Conservation (phyloP, 352 stramenopile genomes). For the Globisporangium apiculatum region DNA sequence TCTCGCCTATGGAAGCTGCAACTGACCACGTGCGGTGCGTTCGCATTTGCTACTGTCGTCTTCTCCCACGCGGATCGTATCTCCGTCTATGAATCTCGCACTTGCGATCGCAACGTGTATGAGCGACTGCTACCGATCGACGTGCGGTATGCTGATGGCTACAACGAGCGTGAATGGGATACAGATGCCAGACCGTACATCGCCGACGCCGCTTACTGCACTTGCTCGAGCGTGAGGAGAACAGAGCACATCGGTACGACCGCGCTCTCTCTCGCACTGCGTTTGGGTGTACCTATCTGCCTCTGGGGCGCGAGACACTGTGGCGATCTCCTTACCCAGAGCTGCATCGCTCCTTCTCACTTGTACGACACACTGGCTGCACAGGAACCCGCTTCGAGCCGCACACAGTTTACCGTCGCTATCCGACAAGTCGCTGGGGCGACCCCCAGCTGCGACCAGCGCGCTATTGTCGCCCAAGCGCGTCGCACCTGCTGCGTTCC, state of each 20-base stretch:
- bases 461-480: conserved; percentile 13
- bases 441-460: neutral
- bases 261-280: too few species aligned
- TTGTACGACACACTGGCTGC: neutral
- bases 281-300: too few species aligned
- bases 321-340: neutral
- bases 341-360: neutral
- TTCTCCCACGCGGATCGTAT: too few species aligned
- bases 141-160: neutral
- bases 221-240: conserved; percentile 18
- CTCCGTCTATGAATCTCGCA: too few species aligned
- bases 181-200: conserved; percentile 14
- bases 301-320: neutral
- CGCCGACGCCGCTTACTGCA: conserved; percentile 18
- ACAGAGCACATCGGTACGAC: conserved; percentile 15
- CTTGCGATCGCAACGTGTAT: too few species aligned
- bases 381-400: conserved; percentile 12
- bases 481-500: conserved; percentile 13
- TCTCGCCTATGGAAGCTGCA: too few species aligned
- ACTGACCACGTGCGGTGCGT: too few species aligned
- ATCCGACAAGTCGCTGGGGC: neutral
- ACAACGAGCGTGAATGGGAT: too few species aligned
- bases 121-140: too few species aligned
- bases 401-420: conserved; percentile 31
- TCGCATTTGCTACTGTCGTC: too few species aligned